Base-by-base conservation (phyloP, 1,139 yeast genomes). In the Geotrichum klebahnii region DNA sequence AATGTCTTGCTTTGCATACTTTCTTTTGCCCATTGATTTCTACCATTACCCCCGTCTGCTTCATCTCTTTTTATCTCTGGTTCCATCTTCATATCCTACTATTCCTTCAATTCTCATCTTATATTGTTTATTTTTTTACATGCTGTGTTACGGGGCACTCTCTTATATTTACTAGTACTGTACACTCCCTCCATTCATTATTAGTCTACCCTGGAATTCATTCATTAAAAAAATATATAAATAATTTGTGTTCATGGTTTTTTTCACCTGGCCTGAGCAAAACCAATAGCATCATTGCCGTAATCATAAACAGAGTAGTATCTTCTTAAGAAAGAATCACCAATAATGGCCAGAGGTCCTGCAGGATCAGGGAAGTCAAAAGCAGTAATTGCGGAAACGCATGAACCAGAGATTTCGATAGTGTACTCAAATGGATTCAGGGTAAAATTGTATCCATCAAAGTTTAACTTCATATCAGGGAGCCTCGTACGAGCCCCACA, bases 321-420 rank as follows among this genome's bases (percentile, higher is more conserved):
- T 67, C 77, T 84, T 76, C 98, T 87, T 72, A 92, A 80, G 84
- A 92, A 92, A 16, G 97, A 94, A 67, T 92, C 98, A 67, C 98
- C 98, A 61, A 92, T 75, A 65, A 92, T 90, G 54, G 97, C 95
- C 73, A 92, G 72, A 59, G 96, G 97, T 53, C 97, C 97, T 62
- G 90, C 83, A 57, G 97, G 97, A 61, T 82, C 87, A 46, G 97
- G 97, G 81, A 92, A 82, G 68, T 92, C 98, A 90, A 92, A 81
- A 62, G 96, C 95, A 29, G 96, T 89, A 74, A 92, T 87, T 6
- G 95, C 95, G 51, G 97, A 88, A 63, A 90, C 84, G 78, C 98
- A 92, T 41, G 95, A 80, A 31, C 97, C 97, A 56, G 95, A 80
- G 46, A 87, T 85, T 70, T 92, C 97, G 69, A 92, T 78, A 55